phyloP scores from a whole-genome alignment of 163 green algal genomes.

The Scenedesmus sp. region DNA sequence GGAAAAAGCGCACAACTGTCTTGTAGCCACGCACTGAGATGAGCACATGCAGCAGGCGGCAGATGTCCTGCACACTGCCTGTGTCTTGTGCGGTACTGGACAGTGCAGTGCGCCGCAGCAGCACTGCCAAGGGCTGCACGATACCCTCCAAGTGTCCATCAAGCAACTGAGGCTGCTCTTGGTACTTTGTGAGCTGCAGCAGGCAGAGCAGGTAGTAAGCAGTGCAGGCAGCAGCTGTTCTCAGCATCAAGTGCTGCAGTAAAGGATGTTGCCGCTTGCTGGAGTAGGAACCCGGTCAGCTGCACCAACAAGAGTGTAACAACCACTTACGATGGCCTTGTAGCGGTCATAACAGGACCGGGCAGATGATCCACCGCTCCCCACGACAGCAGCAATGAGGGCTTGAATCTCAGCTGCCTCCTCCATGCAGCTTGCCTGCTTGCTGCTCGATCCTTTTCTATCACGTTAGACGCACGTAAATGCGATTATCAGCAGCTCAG shows the following conservation, averaged over 20 bases:
- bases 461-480: no score
- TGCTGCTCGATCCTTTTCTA: neutral
- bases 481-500: no score
- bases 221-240: neutral
- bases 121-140: slow-evolving; percentile 77
- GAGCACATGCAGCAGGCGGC: slow-evolving; percentile 77
- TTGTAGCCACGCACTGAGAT: slow-evolving; percentile 89
- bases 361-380: slow-evolving; percentile 58
- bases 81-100: slow-evolving; percentile 6
- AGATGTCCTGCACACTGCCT: slow-evolving; percentile 60
- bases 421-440: slow-evolving; percentile 58
- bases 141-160: slow-evolving; percentile 90
- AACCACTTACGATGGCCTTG: slow-evolving; percentile 70
- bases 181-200: slow-evolving; percentile 88
- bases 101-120: slow-evolving; percentile 65
- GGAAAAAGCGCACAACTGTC: slow-evolving; percentile 92
- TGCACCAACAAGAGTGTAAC: neutral
- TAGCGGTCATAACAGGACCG: slow-evolving; percentile 64
- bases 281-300: neutral
- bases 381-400: slow-evolving; percentile 66
- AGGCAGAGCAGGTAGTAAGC: neutral
- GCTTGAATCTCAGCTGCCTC: slow-evolving; percentile 70
- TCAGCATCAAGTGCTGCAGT: slow-evolving; percentile 45
- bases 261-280: neutral
- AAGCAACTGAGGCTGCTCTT: slow-evolving; percentile 96